These are phyloP conservation scores for Agroathelia rolfsii DNA, from an alignment of 1,284 basidiomycete genomes.

Conservation along the genomic window DNA sequence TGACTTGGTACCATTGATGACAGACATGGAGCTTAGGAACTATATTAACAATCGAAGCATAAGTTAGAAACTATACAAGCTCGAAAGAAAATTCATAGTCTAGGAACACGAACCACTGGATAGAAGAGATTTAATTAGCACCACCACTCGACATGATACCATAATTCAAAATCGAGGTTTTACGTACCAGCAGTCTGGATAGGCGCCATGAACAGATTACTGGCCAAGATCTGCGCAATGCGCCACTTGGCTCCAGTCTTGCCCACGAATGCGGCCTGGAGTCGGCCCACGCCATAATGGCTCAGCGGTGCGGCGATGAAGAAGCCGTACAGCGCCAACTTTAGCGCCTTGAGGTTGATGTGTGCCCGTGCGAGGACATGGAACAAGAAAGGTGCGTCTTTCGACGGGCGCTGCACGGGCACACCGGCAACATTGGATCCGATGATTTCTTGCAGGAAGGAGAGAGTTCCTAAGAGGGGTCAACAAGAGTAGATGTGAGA, in stretches of 20 bases:
- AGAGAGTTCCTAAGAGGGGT: conserved; percentile 41
- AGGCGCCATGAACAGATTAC: conserved; percentile 71
- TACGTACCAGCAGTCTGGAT: conserved; percentile 61
- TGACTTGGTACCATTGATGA: conserved; percentile 76
- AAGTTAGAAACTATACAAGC: conserved; percentile 2
- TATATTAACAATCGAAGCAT: conserved; percentile 21
- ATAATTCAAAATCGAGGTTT: neutral
- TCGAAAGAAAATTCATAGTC: neutral
- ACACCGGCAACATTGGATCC: conserved; percentile 60
- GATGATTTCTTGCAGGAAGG: conserved; percentile 74
- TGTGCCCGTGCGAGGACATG: conserved; percentile 47
- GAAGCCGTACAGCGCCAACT: conserved; percentile 81
- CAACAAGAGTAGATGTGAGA: conserved; percentile 7
- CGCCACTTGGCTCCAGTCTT: conserved; percentile 60
- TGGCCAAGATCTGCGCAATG: conserved; percentile 68
- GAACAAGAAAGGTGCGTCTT: conserved; percentile 41
- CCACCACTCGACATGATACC: neutral
- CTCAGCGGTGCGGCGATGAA: conserved; percentile 77
- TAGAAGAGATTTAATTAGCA: neutral
- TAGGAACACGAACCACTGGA: neutral
- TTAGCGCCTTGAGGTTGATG: conserved; percentile 56
- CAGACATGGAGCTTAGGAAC: conserved; percentile 70
- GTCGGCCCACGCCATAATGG: conserved; percentile 60
- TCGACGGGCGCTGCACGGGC: conserved; percentile 38
- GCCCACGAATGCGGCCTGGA: conserved; percentile 73